Evolutionary conservation across 345 rosid genomes (phyloP).

Genomic region (Citrus medica): DNA sequence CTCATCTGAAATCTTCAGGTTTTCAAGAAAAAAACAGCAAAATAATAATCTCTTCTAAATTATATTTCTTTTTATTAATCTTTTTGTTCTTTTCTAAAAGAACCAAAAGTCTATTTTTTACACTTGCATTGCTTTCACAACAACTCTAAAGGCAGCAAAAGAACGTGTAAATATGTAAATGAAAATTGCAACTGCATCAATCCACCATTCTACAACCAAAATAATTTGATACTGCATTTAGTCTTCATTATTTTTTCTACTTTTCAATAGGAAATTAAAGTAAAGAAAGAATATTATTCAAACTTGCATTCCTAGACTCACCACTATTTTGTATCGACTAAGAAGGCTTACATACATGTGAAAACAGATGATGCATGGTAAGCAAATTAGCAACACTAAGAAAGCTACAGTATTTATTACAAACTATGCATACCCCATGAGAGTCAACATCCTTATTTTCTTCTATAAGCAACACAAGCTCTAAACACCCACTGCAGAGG

Average conservation of each 20-base stretch:
- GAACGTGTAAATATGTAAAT: not conserved
- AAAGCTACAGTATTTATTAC: not conserved
- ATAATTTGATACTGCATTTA: not conserved
- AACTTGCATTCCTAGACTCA: not conserved
- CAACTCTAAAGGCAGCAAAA: not conserved
- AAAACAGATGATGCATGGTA: not conserved
- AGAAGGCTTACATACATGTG: not conserved
- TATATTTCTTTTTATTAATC: not conserved
- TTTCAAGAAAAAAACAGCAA: not conserved
- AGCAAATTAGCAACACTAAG: not conserved
- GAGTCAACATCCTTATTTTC: constrained; percentile 32
- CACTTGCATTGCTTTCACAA: not conserved
- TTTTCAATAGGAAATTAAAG: not conserved
- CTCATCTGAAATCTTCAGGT: not conserved
- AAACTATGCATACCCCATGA: constrained; percentile 30
- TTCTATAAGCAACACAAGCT: constrained; percentile 37
- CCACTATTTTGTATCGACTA: not conserved
- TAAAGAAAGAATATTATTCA: not conserved
- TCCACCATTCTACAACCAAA: not conserved
- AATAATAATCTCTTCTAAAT: not conserved
- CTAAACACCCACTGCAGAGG: constrained; percentile 39
- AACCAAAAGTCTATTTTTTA: not conserved
- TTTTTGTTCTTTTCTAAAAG: not conserved
- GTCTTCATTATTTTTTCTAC: not conserved
- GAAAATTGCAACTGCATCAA: not conserved